Evolutionary conservation across 306 rosid genomes (phyloP), one percentile per base, ranked within the genome.

Genomic region (Lathyrus oleraceus): DNA sequence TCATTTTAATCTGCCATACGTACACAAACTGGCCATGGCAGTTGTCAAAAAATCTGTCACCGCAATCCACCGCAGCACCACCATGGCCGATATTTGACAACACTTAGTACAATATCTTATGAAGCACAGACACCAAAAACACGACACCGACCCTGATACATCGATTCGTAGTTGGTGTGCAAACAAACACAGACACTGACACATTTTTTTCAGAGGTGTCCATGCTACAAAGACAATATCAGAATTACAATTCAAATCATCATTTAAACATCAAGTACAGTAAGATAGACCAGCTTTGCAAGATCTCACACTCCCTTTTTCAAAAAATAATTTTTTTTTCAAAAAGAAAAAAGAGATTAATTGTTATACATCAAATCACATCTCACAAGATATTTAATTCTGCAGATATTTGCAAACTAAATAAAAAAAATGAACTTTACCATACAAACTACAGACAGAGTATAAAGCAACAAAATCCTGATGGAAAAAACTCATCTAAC

Each of bases 381-480:
- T 54, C 61, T 54, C 61, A 12, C 16, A 30, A 54, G 8, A 23
- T 11, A 23, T 6, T 10, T 23, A 25, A 23, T 12, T 54, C 16
- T 20, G 9, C 16, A 54, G 16, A 54, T 23, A 54, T 54, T 23
- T 23, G 25, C 8, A 52, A 25, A 56, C 27, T 54, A 54, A 56
- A 56, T 56, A 15, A 62, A 35, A 36, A 58, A 19, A 5, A 21
- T 0, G 15, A 7, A 47, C 9, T 47, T 47, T 4, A 30, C 39
- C 8, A 8, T 35, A 7, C 39, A 32, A 5, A 6, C 38, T 4
- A 74, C 13, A 61, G 40, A 59, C 44, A 76, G 13, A 17, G 53
- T 44, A 5, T 23, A 68, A 42, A 21, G 57, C 73, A 59, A 61
- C 73, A 59, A 61, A 43, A 73, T 66, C 67, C 65, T 21, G 20